Evolutionary conservation across 768 basidiomycete species (phyloP).

Genomic region (Lentinus tigrinus): DNA sequence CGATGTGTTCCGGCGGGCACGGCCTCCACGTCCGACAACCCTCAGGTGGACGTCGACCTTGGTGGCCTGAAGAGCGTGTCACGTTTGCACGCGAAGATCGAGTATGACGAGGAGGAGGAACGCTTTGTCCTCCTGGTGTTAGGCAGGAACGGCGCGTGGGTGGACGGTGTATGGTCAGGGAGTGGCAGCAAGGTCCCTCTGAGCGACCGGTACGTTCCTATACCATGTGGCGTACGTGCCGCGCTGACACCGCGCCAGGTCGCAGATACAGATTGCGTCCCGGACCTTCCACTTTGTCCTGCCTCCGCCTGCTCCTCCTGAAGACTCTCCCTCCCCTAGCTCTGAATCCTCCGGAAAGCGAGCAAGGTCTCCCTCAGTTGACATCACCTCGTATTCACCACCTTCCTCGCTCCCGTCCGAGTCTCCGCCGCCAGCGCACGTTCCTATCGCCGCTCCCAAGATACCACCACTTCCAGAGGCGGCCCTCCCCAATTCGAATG

Average conservation of each 20-base stretch:
- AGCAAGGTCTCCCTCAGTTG: constrained; percentile 76
- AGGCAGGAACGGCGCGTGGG: constrained; percentile 98
- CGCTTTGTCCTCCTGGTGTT: constrained; percentile 87
- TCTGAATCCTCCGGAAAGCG: constrained; percentile 64
- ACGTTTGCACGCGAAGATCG: constrained; percentile 93
- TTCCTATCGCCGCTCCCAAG: constrained; percentile 45
- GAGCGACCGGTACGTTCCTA: constrained; percentile 64
- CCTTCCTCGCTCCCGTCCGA: constrained; percentile 78
- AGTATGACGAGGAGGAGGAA: constrained; percentile 87
- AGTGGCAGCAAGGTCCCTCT: constrained; percentile 86
- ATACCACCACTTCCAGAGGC: constrained; percentile 46
- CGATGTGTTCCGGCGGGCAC: constrained; percentile 66
- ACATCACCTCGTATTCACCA: constrained; percentile 52
- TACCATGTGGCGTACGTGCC: neutral
- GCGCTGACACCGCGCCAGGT: constrained; percentile 44
- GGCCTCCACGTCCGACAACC: constrained; percentile 55
- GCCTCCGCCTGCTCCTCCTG: constrained; percentile 80
- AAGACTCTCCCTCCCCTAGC: constrained; percentile 79
- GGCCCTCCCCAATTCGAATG: constrained; percentile 62
- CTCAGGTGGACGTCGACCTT: constrained; percentile 83
- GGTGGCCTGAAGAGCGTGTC: constrained; percentile 97
- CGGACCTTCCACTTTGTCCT: constrained; percentile 96
- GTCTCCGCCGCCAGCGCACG: constrained; percentile 61
- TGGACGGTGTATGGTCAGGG: constrained; percentile 94
- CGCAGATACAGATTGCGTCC: constrained; percentile 95